Percentiles rank a stretch among this genome's conserved stretches.
Conservation (phyloP, 192 early-diverging fungal species). For the Neocallimastix lanati region DNA sequence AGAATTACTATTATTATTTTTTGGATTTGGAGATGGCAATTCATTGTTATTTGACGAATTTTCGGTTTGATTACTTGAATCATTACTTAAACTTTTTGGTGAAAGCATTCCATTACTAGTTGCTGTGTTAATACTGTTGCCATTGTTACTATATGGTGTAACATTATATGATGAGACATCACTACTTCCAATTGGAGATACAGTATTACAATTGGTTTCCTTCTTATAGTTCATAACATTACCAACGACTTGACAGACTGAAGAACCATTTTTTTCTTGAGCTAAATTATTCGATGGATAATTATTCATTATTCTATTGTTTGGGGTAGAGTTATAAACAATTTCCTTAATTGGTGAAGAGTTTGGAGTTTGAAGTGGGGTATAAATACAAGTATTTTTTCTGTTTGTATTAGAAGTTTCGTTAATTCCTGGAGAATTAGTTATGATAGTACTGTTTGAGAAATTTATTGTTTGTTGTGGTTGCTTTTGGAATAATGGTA, state of each 20-base stretch:
- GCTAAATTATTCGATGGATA: neutral
- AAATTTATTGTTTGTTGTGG: neutral
- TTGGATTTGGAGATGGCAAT: neutral
- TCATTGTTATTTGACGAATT: too few relatives aligned
- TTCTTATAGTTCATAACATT: too few relatives aligned
- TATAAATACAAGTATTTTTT: neutral
- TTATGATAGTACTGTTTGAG: neutral
- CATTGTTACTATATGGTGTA: too few relatives aligned
- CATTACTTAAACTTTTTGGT: neutral
- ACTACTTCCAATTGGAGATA: too few relatives aligned
- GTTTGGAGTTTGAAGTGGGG: neutral
- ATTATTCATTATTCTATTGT: neutral
- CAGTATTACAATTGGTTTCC: too few relatives aligned
- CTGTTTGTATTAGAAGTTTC: neutral
- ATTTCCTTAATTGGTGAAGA: neutral
- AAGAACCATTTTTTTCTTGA: neutral
- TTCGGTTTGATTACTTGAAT: neutral
- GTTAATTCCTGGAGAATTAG: neutral
- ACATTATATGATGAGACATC: too few relatives aligned
- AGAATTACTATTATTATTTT: too few relatives aligned
- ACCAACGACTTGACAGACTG: too few relatives aligned
- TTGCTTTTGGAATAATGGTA: neutral
- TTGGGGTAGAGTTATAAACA: neutral
- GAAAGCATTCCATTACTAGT: neutral
- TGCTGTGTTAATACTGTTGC: neutral